phyloP scores from a whole-genome alignment of 2,329 filamentous ascomycete species.

The Hirsutella minnesotensis region DNA sequence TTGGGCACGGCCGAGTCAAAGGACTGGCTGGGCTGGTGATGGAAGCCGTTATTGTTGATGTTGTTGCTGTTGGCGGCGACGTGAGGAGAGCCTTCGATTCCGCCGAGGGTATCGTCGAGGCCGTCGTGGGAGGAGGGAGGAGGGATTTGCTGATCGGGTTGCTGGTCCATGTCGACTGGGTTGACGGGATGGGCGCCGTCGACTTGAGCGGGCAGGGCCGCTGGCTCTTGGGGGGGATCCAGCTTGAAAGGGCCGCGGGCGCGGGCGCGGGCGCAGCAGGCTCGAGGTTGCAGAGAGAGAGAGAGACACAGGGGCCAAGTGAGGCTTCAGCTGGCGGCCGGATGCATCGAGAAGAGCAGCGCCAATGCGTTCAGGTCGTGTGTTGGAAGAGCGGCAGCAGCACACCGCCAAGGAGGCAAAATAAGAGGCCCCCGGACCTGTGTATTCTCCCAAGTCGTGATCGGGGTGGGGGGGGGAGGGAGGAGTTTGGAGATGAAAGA shows the following conservation, averaged over 20 bases:
- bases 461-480: no score
- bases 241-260: slow-evolving; percentile 23
- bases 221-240: slow-evolving; percentile 35
- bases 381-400: neutral
- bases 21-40: slow-evolving; percentile 35
- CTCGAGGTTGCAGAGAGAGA: slow-evolving; percentile 1
- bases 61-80: slow-evolving; percentile 23
- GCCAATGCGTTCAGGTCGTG: neutral
- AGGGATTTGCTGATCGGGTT: neutral
- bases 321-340: slow-evolving; percentile 1
- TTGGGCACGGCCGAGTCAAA: slow-evolving; percentile 30
- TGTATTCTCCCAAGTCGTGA: no score
- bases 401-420: neutral
- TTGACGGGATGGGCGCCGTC: slow-evolving; percentile 24
- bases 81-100: slow-evolving; percentile 36
- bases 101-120: slow-evolving; percentile 38
- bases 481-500: no score
- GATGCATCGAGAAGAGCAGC: slow-evolving; percentile 1
- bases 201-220: slow-evolving; percentile 10
- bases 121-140: slow-evolving; percentile 18
- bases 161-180: slow-evolving; percentile 32
- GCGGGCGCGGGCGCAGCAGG: neutral
- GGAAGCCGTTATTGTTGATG: slow-evolving; percentile 24
- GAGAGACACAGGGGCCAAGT: slow-evolving; percentile 1
- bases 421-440: no score